phyloP scores from a whole-genome alignment of 2,329 filamentous ascomycete species.

The Penicillium sp. region DNA sequence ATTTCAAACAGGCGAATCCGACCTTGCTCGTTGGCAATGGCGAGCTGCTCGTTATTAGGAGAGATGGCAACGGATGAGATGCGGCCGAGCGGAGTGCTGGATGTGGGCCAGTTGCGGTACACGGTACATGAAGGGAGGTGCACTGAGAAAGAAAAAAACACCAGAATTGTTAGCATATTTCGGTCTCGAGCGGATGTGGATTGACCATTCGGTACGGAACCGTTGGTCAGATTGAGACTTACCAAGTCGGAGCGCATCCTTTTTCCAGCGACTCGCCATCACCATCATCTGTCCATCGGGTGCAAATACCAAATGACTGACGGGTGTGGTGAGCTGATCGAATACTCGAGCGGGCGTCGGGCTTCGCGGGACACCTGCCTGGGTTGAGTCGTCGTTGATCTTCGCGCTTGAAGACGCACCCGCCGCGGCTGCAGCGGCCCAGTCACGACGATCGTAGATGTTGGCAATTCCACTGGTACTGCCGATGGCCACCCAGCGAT shows the following conservation, averaged over 20 bases:
- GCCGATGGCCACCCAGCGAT: constrained; percentile 85
- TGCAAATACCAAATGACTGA: constrained; percentile 73
- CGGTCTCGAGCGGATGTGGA: too few species aligned
- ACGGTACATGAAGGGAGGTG: constrained; percentile 90
- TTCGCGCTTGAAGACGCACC: neutral
- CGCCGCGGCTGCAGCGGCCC: constrained; percentile 43
- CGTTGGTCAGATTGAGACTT: constrained; percentile 8
- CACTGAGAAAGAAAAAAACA: constrained; percentile 41
- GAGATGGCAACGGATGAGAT: constrained; percentile 70
- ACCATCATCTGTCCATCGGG: constrained; percentile 84
- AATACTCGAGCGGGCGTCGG: constrained; percentile 69
- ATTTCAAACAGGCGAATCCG: constrained; percentile 92
- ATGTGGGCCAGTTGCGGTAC: constrained; percentile 95
- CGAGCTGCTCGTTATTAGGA: constrained; percentile 61
- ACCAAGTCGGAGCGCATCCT: constrained; percentile 72
- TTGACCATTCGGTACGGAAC: too few species aligned
- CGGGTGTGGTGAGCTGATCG: constrained; percentile 81
- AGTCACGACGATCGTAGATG: constrained; percentile 75
- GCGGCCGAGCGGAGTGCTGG: constrained; percentile 77
- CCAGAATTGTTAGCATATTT: constrained; percentile 1
- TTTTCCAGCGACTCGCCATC: constrained; percentile 81
- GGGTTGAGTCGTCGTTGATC: constrained; percentile 17
- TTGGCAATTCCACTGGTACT: constrained; percentile 85
- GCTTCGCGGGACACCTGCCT: constrained; percentile 52
- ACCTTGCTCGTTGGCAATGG: constrained; percentile 81